These are phyloP conservation scores for Delphinella strobiligena DNA, from an alignment of 2,329 filamentous ascomycete genomes.

Conservation along the genomic window DNA sequence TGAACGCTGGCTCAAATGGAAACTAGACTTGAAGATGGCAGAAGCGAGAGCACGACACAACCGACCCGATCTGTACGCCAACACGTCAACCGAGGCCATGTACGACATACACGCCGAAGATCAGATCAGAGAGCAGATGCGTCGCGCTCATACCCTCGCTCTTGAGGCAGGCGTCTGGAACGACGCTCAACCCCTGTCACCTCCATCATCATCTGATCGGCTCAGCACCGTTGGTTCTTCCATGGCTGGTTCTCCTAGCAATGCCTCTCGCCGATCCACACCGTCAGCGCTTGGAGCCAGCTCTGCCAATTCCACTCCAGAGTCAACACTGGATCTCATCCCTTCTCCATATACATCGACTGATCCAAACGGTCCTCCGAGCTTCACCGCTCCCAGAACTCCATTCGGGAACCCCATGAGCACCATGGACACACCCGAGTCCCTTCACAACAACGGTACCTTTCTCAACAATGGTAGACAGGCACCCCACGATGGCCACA, in stretches of 20 bases:
- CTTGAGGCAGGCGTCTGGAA: conserved; percentile 20
- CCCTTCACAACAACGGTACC: too few species aligned
- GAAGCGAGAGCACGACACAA: conserved; percentile 34
- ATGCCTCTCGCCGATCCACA: not conserved
- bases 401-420: conserved; percentile 33
- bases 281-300: not conserved
- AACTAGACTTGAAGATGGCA: conserved; percentile 52
- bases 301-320: not conserved
- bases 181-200: conserved; percentile 22
- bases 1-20: conserved; percentile 72
- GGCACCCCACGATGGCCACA: too few species aligned
- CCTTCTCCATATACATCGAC: not conserved
- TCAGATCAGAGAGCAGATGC: conserved; percentile 19
- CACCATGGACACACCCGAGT: too few species aligned
- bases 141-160: conserved; percentile 26
- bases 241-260: not conserved
- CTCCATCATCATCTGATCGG: conserved; percentile 17
- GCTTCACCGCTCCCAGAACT: conserved; percentile 19
- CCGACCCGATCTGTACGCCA: conserved; percentile 12
- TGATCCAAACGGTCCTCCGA: not conserved
- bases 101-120: conserved; percentile 18
- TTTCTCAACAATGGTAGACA: too few species aligned
- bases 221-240: not conserved
- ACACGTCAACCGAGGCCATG: conserved; percentile 14
- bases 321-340: not conserved